Evolutionary conservation across 1,139 yeast species (phyloP).

Genomic region (Saccharomyces hybrid): DNA sequence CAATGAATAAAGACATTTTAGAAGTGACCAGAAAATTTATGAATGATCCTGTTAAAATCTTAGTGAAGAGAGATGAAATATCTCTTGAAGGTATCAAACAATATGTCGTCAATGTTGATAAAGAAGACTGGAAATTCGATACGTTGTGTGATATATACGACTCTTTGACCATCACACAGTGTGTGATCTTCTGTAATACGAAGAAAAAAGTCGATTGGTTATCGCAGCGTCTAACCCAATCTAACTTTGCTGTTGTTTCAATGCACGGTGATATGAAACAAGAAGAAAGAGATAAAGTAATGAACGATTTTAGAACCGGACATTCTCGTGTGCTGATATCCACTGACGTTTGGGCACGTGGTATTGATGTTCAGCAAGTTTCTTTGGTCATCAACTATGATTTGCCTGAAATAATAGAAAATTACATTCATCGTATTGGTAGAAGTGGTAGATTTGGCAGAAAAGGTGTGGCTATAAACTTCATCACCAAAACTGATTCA

Average conservation of each 20-base stretch:
- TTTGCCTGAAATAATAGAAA: conserved; percentile 76
- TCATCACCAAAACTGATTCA: conserved; percentile 65
- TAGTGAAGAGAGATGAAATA: conserved; percentile 84
- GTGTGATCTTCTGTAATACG: conserved; percentile 92
- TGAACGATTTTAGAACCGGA: conserved; percentile 79
- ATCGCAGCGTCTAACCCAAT: conserved; percentile 60
- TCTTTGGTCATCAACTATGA: conserved; percentile 90
- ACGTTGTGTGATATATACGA: conserved; percentile 89
- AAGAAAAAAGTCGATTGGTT: conserved; percentile 90
- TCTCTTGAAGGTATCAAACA: conserved; percentile 87
- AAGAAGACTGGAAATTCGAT: conserved; percentile 94
- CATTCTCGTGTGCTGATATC: conserved; percentile 79
- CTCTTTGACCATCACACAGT: conserved; percentile 92
- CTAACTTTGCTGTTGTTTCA: conserved; percentile 81
- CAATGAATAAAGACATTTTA: conserved; percentile 76
- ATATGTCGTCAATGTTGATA: conserved; percentile 75
- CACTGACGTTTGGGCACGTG: conserved; percentile 97
- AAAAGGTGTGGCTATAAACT: conserved; percentile 89
- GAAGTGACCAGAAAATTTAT: conserved; percentile 83
- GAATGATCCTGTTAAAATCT: conserved; percentile 81
- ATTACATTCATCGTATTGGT: conserved; percentile 90
- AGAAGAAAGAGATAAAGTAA: conserved; percentile 78
- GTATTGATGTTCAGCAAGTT: conserved; percentile 96
- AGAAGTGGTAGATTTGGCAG: conserved; percentile 94
- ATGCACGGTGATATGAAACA: conserved; percentile 99